Base-by-base conservation (phyloP, 192 early-diverging fungal species). In the Linnemannia hyalina region DNA sequence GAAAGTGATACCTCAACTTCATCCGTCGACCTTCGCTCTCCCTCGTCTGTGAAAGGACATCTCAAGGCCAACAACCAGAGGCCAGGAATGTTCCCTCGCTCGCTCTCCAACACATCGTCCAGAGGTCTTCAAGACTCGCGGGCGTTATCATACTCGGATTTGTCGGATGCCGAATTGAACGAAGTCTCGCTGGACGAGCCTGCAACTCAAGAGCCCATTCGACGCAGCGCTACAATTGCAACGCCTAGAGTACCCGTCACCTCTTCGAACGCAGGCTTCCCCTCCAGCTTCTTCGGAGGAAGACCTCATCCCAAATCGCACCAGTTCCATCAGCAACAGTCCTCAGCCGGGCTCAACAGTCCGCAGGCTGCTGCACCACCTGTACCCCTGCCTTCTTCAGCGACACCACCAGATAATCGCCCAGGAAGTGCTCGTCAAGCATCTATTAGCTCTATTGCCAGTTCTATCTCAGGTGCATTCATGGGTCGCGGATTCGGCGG, bases 241-340 rank as follows among this genome's bases (percentile, higher is more conserved):
- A 46, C 79, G 16, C 79, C 77, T 7, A 74, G 75, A 52, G 72
- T 32, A 0, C 80, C 84, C 18, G 70, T 77, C 0, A 68, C 72
- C 3, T 6, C 84, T 16, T 77, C 84, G 18, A 77, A 71, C 13
- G 75, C 79, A 20, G 84, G 84, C 2, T 86, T 86, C 63, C 84
- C 84, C 36, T 86, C 84, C 5, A 86, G 84, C 36, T 86, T 86
- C 76, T 86, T 86, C 78, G 80, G 80, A 22, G 78, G 75, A 22
- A 60, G 73, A 42, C 84, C 84, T 13, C 84, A 86, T 49, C 84
- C 84, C 9, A 86, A 80, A 49, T 75, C 84, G 18, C 84, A 86
- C 22, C 84, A 78, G 32, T 73, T 52, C 40, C 81, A 60, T n/a
- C 81, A 75, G 22, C 80, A 82, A 38, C 80, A 38, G 22, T 49